Evolutionary conservation across 2,329 filamentous ascomycete species (phyloP), one percentile per base, ranked within the genome.

Genomic region (Exophiala dermatitidis): DNA sequence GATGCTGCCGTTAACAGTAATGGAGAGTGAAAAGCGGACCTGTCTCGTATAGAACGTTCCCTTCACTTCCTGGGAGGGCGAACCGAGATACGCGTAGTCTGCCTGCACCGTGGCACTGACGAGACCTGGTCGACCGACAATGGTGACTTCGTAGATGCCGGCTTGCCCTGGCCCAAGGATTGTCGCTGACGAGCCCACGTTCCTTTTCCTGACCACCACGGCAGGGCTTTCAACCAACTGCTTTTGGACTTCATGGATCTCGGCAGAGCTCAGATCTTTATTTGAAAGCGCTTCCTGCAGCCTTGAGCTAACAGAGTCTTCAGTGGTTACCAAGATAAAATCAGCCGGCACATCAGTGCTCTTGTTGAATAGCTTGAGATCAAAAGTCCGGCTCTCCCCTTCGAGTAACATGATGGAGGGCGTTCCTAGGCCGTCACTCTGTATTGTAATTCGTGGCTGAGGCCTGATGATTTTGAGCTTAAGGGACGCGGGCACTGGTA

Each of bases 351-450:
- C 90, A 0, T 76, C 67, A 19, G 56, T 61, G 0, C 89, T 93
- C 5, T 82, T 74, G 60, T 98, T 98, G 60, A 86, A 80, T 9
- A 97, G 72, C 0, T 86, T 90, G 10, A 96, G 78, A 0, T 81
- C 84, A 65, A 97, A 94, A 0, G 75, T 74, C 62, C 83, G 84
- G 26, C 79, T 80, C 69, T 98, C 91, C 41, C 93, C 93, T 71
- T 97, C 91, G 4, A 98, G 76, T 7, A 98, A 79, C 90, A 95
- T 96, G 34, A 95, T 74, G 6, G 89, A 87, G 26, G 86, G 88
- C 64, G 96, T 90, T 0, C 86, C 81, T 1, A 96, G 76, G 8
- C 85, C 88, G 2, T 85, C 86, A 5, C 84, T 84, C 64, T 87
- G 85, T 19, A 96, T 78, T 2, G 83, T 73, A 2, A 97, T 73